These are phyloP conservation scores for Cercospora sojina DNA, from an alignment of 2,329 filamentous ascomycete genomes.

Conservation along the genomic window DNA sequence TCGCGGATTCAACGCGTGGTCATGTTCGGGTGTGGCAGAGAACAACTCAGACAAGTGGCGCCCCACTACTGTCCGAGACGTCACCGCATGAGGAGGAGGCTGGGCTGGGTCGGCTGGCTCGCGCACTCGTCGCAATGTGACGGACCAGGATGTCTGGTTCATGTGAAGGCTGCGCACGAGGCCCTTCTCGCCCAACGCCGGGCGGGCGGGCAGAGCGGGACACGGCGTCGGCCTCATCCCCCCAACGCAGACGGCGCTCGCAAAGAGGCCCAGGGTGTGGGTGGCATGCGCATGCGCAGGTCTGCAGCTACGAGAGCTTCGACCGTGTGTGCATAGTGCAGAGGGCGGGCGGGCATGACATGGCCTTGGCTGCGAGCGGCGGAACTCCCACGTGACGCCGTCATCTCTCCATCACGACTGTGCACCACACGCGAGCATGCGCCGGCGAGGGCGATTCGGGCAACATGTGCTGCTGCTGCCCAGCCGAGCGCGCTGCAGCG, in stretches of 20 bases:
- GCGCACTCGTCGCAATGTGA: neutral
- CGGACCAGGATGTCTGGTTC: conserved; percentile 3
- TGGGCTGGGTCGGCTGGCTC: conserved; percentile 4
- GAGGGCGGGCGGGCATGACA: neutral
- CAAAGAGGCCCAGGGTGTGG: conserved; percentile 4
- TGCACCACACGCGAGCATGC: neutral
- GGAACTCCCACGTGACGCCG: neutral
- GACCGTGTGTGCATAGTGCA: neutral
- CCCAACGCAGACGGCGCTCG: neutral
- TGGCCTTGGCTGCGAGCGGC: conserved; percentile 3
- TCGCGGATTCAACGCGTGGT: neutral
- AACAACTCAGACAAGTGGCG: neutral
- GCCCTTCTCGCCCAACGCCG: neutral
- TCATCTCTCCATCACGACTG: neutral
- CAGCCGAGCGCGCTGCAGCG: neutral
- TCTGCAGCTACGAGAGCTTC: neutral
- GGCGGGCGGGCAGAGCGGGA: neutral
- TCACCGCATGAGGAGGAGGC: conserved; percentile 1
- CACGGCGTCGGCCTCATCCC: neutral
- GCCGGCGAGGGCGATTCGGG: neutral
- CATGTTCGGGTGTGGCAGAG: neutral
- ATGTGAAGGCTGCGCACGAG: conserved; percentile 4
- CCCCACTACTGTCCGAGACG: neutral
- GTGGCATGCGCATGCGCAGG: conserved; percentile 8
- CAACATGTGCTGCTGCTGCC: neutral